phyloP scores from a whole-genome alignment of 306 rosid genomes.

The Lablab purpureus region DNA sequence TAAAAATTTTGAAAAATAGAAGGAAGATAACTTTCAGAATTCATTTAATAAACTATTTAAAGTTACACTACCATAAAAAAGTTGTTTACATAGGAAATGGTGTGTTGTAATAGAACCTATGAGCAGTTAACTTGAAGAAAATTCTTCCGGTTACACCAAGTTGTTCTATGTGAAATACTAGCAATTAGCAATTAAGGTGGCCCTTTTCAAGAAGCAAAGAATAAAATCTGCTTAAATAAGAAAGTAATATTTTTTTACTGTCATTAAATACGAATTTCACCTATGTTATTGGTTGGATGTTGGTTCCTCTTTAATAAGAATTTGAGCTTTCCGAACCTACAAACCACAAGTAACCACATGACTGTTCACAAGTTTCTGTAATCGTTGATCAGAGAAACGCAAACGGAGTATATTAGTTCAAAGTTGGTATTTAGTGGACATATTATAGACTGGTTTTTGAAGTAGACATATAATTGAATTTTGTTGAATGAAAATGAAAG shows the following conservation, averaged over 20 bases:
- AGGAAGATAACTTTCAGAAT: too few relatives aligned
- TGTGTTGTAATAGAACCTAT: too few relatives aligned
- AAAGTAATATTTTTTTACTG: too few relatives aligned
- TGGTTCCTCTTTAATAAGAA: slow-evolving; percentile 45
- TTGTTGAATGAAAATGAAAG: background rate
- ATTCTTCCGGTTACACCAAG: too few relatives aligned
- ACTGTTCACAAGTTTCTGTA: background rate
- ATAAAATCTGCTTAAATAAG: slow-evolving; percentile 1
- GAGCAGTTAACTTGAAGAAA: too few relatives aligned
- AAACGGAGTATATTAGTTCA: background rate
- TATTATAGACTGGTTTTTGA: background rate
- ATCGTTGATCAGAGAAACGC: background rate
- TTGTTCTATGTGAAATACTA: too few relatives aligned
- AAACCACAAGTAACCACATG: slow-evolving; percentile 35
- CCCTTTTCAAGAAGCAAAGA: background rate
- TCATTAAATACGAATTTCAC: background rate
- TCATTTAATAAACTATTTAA: too few relatives aligned
- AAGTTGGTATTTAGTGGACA: background rate
- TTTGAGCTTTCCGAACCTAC: slow-evolving; percentile 57
- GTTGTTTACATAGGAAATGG: too few relatives aligned
- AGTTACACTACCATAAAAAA: too few relatives aligned
- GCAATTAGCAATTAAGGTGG: background rate
- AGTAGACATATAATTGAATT: background rate
- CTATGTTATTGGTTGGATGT: slow-evolving; percentile 38
- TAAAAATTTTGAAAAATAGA: too few relatives aligned